Evolutionary conservation across 2,329 filamentous ascomycete genomes (phyloP).

Genomic region (Neurospora crassa): DNA sequence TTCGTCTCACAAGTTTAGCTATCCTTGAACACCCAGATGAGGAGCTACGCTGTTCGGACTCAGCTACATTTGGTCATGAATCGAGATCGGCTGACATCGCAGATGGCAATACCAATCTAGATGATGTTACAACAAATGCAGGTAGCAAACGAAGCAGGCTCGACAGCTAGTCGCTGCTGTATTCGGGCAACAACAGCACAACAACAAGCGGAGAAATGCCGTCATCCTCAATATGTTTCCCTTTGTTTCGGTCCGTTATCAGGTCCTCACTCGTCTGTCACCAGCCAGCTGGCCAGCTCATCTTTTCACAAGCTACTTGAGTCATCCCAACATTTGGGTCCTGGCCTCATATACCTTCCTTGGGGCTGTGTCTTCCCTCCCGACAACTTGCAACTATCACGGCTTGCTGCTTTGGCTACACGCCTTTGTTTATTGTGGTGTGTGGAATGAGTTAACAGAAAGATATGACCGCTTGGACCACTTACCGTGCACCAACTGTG

Average conservation of each 20-base stretch:
- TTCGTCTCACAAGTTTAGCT: constrained; percentile 18
- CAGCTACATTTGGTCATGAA: constrained; percentile 1
- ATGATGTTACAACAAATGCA: not conserved
- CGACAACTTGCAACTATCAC: not conserved
- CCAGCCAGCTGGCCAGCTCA: constrained; percentile 2
- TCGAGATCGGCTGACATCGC: constrained; percentile 13
- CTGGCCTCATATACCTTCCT: not conserved
- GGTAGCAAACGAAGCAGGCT: constrained; percentile 10
- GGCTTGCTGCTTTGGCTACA: not conserved
- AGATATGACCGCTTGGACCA: not conserved
- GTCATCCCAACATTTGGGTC: not conserved
- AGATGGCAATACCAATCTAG: constrained; percentile 5
- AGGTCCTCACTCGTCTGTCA: constrained; percentile 5
- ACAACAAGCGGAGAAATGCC: constrained; percentile 23
- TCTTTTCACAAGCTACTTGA: not conserved
- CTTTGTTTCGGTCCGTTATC: not conserved
- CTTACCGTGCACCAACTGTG: not conserved
- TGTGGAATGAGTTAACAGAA: not conserved
- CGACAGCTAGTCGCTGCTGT: constrained; percentile 20
- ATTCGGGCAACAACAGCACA: constrained; percentile 31
- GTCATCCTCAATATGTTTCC: constrained; percentile 12
- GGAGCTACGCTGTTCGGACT: constrained; percentile 6
- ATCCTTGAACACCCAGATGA: constrained; percentile 10
- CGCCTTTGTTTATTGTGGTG: not conserved
- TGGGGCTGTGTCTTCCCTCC: not conserved